phyloP scores from a whole-genome alignment of 164 flowering plant genomes.

The Buxus sempervirens region DNA sequence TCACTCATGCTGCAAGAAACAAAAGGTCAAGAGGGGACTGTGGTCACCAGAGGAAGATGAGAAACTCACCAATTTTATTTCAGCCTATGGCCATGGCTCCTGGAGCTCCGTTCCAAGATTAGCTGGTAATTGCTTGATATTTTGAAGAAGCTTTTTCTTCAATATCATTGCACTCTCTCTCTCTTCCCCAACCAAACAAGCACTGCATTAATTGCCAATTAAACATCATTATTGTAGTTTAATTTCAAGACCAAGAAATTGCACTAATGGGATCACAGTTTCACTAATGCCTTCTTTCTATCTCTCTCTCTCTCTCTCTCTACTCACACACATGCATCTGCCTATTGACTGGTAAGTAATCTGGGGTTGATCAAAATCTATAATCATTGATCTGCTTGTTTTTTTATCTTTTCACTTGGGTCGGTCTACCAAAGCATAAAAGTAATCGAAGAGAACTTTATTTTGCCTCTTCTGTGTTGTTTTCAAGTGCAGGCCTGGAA shows the following conservation, averaged over 20 bases:
- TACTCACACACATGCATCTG: too few relatives aligned
- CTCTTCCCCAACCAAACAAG: too few relatives aligned
- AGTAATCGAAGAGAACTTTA: neutral
- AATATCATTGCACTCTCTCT: too few relatives aligned
- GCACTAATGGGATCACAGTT: too few relatives aligned
- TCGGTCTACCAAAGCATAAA: neutral
- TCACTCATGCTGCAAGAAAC: slow-evolving; percentile 86
- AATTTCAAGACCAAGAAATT: too few relatives aligned
- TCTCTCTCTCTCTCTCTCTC: neutral
- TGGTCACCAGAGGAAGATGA: slow-evolving; percentile 98
- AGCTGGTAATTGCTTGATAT: slow-evolving; percentile 53
- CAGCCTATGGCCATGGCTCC: slow-evolving; percentile 80
- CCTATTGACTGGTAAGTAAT: too few relatives aligned
- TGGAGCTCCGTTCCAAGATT: slow-evolving; percentile 86
- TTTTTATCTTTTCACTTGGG: neutral
- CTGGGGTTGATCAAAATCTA: too few relatives aligned
- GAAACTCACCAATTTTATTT: slow-evolving; percentile 71
- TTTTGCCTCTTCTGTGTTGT: neutral
- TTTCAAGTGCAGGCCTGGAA: slow-evolving; percentile 50
- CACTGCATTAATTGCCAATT: too few relatives aligned
- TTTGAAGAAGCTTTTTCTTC: too few relatives aligned
- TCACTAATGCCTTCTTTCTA: neutral
- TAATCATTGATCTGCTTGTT: too few relatives aligned
- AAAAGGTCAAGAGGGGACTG: slow-evolving; percentile 78
- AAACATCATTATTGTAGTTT: too few relatives aligned